These are phyloP conservation scores for Setaria italica DNA, from an alignment of 202 grass and related monocot genomes.

Conservation along the genomic window DNA sequence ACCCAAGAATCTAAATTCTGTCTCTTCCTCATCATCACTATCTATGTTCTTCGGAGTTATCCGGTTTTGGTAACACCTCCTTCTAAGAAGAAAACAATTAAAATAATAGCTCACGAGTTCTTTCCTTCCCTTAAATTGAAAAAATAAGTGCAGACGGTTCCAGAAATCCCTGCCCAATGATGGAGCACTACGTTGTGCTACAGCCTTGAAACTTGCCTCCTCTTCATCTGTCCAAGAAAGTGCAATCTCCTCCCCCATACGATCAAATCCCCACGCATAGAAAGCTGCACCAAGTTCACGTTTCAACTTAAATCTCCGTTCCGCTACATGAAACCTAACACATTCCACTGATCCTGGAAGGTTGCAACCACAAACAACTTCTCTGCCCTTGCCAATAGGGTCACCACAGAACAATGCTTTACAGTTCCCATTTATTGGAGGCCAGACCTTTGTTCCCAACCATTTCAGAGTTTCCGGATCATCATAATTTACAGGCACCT, in stretches of 20 bases:
- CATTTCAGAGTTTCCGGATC: constrained; percentile 65
- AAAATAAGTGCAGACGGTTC: constrained; percentile 49
- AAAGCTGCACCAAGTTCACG: constrained; percentile 65
- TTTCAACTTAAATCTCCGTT: constrained; percentile 74
- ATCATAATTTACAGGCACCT: constrained; percentile 44
- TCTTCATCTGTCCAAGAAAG: constrained; percentile 78
- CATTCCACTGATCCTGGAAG: constrained; percentile 66
- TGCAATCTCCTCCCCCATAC: constrained; percentile 83
- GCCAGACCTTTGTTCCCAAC: constrained; percentile 76
- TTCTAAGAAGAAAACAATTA: constrained; percentile 80
- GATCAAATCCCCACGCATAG: constrained; percentile 71
- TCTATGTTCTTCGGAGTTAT: constrained; percentile 65
- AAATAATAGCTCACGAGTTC: constrained; percentile 89
- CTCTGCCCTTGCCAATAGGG: constrained; percentile 62
- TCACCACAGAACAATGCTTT: constrained; percentile 24
- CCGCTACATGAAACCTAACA: constrained; percentile 81
- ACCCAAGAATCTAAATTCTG: constrained; percentile 60
- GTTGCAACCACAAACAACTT: constrained; percentile 61
- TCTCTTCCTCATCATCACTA: constrained; percentile 84
- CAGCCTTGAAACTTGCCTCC: constrained; percentile 69
- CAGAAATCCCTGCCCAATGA: constrained; percentile 58
- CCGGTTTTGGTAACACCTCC: constrained; percentile 80
- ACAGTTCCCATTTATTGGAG: constrained; percentile 49
- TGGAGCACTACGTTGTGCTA: constrained; percentile 47
- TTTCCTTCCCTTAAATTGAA: constrained; percentile 59